Conservation (phyloP, 108 stramenopile species). For the Chaetoceros tenuissimus region DNA sequence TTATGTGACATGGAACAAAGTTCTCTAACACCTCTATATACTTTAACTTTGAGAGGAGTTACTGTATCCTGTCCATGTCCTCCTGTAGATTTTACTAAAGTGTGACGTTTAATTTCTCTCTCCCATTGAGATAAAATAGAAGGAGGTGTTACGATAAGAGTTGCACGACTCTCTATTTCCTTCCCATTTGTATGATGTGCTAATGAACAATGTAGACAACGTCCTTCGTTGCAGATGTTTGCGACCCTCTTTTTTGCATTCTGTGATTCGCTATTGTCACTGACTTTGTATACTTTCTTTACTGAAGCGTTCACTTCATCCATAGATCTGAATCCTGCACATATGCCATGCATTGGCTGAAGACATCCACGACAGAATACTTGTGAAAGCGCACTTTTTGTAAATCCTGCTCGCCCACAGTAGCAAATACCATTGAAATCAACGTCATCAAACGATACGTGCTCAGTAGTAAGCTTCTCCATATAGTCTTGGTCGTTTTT, state of each 20-base stretch:
- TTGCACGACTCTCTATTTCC: slow-evolving; percentile 42
- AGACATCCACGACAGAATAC: slow-evolving; percentile 24
- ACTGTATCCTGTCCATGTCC: neutral
- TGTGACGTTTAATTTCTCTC: slow-evolving; percentile 50
- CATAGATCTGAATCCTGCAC: slow-evolving; percentile 18
- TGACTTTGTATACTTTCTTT: too few species aligned
- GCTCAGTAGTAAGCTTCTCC: neutral
- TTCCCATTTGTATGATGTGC: slow-evolving; percentile 4
- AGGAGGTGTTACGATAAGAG: slow-evolving; percentile 61
- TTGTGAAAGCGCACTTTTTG: slow-evolving; percentile 7
- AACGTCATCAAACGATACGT: slow-evolving; percentile 1
- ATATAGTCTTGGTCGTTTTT: neutral
- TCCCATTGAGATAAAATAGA: slow-evolving; percentile 63
- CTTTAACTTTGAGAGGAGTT: slow-evolving; percentile 28
- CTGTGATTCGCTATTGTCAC: too few species aligned
- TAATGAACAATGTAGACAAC: slow-evolving; percentile 32
- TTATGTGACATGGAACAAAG: slow-evolving; percentile 1
- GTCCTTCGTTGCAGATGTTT: slow-evolving; percentile 8
- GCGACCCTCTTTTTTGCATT: too few species aligned
- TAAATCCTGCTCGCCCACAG: slow-evolving; percentile 21
- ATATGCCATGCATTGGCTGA: slow-evolving; percentile 25
- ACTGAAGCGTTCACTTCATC: neutral
- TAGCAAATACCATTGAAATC: slow-evolving; percentile 22
- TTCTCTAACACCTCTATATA: slow-evolving; percentile 50
- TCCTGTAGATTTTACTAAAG: slow-evolving; percentile 3